These are phyloP conservation scores for Paramecium tetraurelia DNA, from an alignment of 73 alveolate genomes.

Conservation along the genomic window DNA sequence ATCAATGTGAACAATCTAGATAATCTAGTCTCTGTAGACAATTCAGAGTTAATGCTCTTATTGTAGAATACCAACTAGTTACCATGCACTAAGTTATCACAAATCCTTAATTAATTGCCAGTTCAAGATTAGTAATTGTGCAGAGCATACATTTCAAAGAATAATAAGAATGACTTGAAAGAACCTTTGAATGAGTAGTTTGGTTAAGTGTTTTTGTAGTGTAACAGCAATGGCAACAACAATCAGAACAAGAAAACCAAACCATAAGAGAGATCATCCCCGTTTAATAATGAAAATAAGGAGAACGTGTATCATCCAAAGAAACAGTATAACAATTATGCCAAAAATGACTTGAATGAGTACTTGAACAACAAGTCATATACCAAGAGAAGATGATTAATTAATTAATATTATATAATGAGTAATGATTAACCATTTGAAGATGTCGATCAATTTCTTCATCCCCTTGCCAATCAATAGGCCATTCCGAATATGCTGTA, in stretches of 20 bases:
- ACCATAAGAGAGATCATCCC: conserved; percentile 11
- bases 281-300: neutral
- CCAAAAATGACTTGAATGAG: neutral
- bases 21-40: neutral
- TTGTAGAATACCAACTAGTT: neutral
- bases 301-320: conserved; percentile 21
- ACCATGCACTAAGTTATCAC: neutral
- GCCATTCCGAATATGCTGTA: neutral
- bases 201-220: conserved; percentile 12
- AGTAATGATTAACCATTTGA: neutral
- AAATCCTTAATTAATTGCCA: neutral
- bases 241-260: neutral
- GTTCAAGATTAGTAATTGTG: neutral
- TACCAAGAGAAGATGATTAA: conserved; percentile 20
- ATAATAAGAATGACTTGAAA: conserved; percentile 22
- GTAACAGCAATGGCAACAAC: neutral
- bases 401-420: neutral
- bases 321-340: neutral
- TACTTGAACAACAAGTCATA: neutral
- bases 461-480: neutral
- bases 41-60: neutral
- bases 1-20: neutral
- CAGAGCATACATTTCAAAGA: neutral
- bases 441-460: conserved; percentile 1
- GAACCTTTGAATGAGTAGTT: conserved; percentile 44